A percentile compares a stretch with the other conserved stretches of the same genome.
Conservation (phyloP, 2,329 filamentous ascomycete genomes). For the Sporothrix globosa region DNA sequence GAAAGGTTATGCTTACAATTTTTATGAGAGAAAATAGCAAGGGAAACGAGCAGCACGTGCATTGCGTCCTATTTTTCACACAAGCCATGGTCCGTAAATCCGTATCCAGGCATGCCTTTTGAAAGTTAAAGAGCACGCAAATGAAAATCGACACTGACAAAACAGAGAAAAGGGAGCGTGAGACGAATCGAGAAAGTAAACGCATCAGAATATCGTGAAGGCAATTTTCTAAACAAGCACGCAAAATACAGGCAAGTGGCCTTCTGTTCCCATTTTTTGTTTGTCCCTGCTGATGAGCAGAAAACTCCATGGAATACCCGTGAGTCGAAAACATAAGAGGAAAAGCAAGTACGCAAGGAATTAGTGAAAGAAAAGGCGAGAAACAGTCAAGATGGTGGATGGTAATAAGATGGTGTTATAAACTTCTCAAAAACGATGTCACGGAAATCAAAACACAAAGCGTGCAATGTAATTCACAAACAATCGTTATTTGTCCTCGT, state of each 20-base stretch:
- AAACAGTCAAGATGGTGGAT: neutral
- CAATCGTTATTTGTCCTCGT: neutral
- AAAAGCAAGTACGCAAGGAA: neutral
- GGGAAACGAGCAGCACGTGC: neutral
- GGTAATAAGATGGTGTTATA: too few species aligned
- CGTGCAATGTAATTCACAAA: neutral
- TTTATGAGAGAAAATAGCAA: neutral
- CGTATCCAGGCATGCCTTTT: conserved; percentile 11
- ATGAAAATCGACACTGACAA: neutral
- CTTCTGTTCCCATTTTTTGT: neutral
- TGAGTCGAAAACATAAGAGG: neutral
- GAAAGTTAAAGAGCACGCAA: neutral
- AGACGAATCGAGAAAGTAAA: neutral
- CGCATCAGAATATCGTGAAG: neutral
- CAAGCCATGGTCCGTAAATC: neutral
- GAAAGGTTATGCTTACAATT: neutral
- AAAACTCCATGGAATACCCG: neutral
- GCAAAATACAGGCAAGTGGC: neutral
- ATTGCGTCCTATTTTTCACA: neutral
- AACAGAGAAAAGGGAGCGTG: neutral
- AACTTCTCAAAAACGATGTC: neutral
- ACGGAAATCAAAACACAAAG: too few species aligned
- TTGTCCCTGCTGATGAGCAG: neutral
- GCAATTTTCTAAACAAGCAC: neutral
- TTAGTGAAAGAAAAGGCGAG: neutral